Evolutionary conservation across 352 stramenopile species (phyloP).

Genomic region (Globisporangium spinosum): DNA sequence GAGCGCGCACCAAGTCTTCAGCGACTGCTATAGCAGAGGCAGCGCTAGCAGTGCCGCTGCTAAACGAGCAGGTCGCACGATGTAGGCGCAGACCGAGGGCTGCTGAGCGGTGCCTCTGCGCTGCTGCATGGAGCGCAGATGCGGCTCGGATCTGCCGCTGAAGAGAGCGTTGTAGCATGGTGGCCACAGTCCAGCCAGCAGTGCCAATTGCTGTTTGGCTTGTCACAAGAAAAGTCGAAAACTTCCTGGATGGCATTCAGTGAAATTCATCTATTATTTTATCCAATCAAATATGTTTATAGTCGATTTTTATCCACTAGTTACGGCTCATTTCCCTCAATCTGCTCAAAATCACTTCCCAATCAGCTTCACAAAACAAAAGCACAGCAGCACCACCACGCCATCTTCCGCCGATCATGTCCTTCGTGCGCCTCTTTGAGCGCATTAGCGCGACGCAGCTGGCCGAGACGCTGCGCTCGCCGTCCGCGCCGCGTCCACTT

Average conservation of each 20-base stretch:
- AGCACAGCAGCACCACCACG: not conserved
- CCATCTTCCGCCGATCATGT: not conserved
- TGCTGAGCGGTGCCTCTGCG: not conserved
- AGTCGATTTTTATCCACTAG: not conserved
- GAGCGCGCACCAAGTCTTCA: not conserved
- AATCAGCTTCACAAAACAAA: not conserved
- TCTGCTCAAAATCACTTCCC: not conserved
- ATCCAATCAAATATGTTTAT: not conserved
- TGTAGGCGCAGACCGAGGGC: not conserved
- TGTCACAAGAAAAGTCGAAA: not conserved
- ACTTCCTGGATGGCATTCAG: not conserved
- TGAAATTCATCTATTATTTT: not conserved
- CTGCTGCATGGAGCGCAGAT: not conserved
- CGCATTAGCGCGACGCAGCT: slow-evolving; percentile 51
- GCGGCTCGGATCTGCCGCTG: not conserved
- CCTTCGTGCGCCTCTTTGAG: slow-evolving; percentile 27
- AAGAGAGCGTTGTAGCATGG: not conserved
- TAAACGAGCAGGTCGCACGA: not conserved
- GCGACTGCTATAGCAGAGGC: not conserved
- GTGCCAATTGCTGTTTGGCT: not conserved
- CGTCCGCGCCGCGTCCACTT: slow-evolving; percentile 31
- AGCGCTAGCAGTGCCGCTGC: not conserved
- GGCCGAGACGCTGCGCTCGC: slow-evolving; percentile 45
- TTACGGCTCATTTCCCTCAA: not conserved
- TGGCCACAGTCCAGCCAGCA: not conserved